Evolutionary conservation across 2,329 filamentous ascomycete species (phyloP), one percentile per base, ranked within the genome.

Genomic region (Fusarium concolor): DNA sequence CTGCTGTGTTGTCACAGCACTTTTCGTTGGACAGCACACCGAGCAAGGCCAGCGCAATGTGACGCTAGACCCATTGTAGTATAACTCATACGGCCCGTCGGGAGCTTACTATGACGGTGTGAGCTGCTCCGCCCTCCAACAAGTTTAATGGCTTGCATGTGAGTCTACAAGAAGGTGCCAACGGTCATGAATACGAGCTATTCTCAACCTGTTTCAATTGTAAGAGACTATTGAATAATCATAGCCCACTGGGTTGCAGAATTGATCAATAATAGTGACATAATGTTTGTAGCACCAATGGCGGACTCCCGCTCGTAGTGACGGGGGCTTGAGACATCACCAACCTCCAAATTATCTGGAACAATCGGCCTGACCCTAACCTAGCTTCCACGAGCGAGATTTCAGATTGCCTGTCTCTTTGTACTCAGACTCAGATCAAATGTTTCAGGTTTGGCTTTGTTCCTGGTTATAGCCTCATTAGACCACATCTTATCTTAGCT

Each of bases 1-100:
- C 46, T 62, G 65, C 47, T 68, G 65, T 58, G 66, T 69, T 68
- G 66, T 68, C 66, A 68, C 56, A 49, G 33, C 62, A 38, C 45
- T 54, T 54, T 42, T 55, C 38, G 38, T 50, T 62, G 60, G 41
- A 61, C 56, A 49, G 51, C 41, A 42, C 56, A 49, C 44, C 29
- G 28, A 44, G 15, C 47, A 56, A 64, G 54, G 50, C 50, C 45
- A 68, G 26, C 52, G 41, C 45, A 59, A 43, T 39, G 29, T 10
- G 17, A 10, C 42, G 9, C 62, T 63, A 70, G 38, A 20, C 62
- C 66, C 33, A 26, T 24, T 22, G 4, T 8, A 31, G 62, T 5
- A 37, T 67, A 63, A 50, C 31, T 29, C 38, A 18, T 2, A 44
- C 66, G 66, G 66, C 62, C 66, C 66, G 62, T 45, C 66, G 66